Percentiles rank a stretch among this genome's conserved stretches.
phyloP scores from a whole-genome alignment of 306 rosid genomes.

The Vigna radiata region DNA sequence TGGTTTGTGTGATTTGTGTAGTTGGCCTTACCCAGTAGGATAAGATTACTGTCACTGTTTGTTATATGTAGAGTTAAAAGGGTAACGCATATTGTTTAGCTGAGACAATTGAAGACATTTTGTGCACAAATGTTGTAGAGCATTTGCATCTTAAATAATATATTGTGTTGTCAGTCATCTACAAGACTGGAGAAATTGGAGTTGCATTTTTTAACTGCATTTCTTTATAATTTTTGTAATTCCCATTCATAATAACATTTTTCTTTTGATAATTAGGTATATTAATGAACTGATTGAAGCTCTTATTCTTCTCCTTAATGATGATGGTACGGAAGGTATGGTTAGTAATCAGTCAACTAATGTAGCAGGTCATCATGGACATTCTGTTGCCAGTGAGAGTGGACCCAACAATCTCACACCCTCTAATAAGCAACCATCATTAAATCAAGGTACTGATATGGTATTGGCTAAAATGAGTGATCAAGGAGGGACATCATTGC shows the following conservation, averaged over 20 bases:
- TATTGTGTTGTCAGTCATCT: slow-evolving; percentile 7
- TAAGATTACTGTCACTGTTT: background rate
- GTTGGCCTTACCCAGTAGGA: background rate
- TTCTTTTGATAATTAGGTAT: slow-evolving; percentile 65
- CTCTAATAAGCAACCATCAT: slow-evolving; percentile 53
- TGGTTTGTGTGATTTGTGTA: background rate
- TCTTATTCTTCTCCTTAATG: slow-evolving; percentile 66
- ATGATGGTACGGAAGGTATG: slow-evolving; percentile 47
- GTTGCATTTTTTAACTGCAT: slow-evolving; percentile 1
- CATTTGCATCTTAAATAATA: slow-evolving; percentile 20
- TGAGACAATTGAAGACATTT: slow-evolving; percentile 15
- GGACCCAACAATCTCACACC: slow-evolving; percentile 44
- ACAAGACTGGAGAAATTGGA: background rate
- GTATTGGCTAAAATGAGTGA: slow-evolving; percentile 49
- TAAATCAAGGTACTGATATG: slow-evolving; percentile 54
- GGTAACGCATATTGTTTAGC: background rate
- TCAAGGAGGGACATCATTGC: slow-evolving; percentile 49
- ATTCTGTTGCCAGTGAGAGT: slow-evolving; percentile 50
- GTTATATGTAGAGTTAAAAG: slow-evolving; percentile 9
- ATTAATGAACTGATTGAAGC: slow-evolving; percentile 86
- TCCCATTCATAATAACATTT: slow-evolving; percentile 36
- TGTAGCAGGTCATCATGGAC: slow-evolving; percentile 53
- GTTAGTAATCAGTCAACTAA: slow-evolving; percentile 54
- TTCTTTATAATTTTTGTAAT: slow-evolving; percentile 25
- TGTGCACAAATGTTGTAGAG: slow-evolving; percentile 15